Base-by-base conservation (phyloP, 352 stramenopile species). In the Phytophthora ramorum region DNA sequence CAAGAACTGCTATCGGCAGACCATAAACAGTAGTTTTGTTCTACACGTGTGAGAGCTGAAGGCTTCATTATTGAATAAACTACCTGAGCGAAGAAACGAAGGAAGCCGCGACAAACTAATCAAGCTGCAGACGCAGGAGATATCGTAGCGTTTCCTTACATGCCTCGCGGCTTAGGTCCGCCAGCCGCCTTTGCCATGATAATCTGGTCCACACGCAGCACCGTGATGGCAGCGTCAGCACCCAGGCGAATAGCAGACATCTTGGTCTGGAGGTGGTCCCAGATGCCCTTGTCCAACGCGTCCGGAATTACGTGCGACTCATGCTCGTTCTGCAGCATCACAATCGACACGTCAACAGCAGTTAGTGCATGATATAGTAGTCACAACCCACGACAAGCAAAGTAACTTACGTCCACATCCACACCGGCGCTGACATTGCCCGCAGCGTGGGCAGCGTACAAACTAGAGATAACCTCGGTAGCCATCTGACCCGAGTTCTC, bases 141-240 rank as follows among this genome's bases (percentile, higher is more conserved):
- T 48, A 60, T 63, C 41, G 51, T 54, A 61, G 56, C 58, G 41
- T 46, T 58, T 74, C 61, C 64, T 89, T 87, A 91, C 75, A 78
- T 79, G 69, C 85, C 82, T 66, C 88, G 87, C 48, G 93, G 91
- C 87, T 99, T 99, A 20, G 96, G 96, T 37, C 96, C 96, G 30
- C 96, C 96, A 35, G 96, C 96, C 43, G 93, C 78, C 81, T 99
- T 99, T 63, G 90, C 84, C 98, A 99, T 99, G 88, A 99, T 99
- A 81, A 99, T 99, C 85, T 99, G 97, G 89, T 99, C 98, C 30
- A 99, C 97, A 78, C 97, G 97, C 28, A 99, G 86, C 58, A 99
- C 96, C 44, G 98, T 99, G 62, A 99, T 95, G 26, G 96, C 97
- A 34, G 97, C 97, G 81, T 99, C 98, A 34, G 98, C 92, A 48